Evolutionary conservation across 108 stramenopile species (phyloP).

Genomic region (Skeletonema costatum): DNA sequence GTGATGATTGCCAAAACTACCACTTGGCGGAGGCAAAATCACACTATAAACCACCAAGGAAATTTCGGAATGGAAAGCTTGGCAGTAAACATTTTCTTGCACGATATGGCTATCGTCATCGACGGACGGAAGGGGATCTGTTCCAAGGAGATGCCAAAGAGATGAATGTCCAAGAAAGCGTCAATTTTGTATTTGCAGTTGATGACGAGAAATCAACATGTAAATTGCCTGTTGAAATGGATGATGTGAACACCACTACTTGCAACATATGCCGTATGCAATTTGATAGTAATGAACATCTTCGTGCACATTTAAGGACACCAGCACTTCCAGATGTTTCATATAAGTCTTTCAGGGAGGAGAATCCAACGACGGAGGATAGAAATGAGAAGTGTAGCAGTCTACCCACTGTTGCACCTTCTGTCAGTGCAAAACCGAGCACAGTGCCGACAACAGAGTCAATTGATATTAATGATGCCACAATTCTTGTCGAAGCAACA

Average conservation of each 20-base stretch:
- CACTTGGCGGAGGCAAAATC: conserved; percentile 19
- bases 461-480: conserved; percentile 13
- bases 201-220: not conserved
- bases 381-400: not conserved
- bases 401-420: not conserved
- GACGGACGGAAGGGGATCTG: conserved; percentile 63
- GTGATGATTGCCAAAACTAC: not conserved
- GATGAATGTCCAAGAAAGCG: conserved; percentile 57
- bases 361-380: not conserved
- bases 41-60: conserved; percentile 54
- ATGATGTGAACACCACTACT: not conserved
- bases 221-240: not conserved
- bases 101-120: conserved; percentile 74
- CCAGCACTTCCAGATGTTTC: conserved; percentile 49
- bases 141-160: conserved; percentile 47
- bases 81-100: conserved; percentile 60
- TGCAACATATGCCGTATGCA: conserved; percentile 48
- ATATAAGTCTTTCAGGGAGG: not conserved
- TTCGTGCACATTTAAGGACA: conserved; percentile 32
- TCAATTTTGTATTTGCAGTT: conserved; percentile 56
- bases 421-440: not conserved
- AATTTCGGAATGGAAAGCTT: conserved; percentile 68
- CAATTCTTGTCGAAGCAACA: conserved; percentile 22
- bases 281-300: conserved; percentile 33
- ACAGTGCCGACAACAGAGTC: not conserved